These are phyloP conservation scores for Solanum chiquidenum DNA, from an alignment of 257 asterid genomes.

Conservation along the genomic window DNA sequence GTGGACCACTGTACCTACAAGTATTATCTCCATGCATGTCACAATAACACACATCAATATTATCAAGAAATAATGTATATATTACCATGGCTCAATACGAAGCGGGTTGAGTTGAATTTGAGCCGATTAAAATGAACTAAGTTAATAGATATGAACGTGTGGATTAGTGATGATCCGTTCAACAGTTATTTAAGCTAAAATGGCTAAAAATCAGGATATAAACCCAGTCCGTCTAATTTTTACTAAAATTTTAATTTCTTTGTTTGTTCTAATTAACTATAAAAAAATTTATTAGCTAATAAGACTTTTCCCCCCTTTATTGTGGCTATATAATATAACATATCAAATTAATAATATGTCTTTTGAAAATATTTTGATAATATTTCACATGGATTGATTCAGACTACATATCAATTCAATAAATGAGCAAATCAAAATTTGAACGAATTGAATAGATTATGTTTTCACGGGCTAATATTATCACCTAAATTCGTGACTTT, in stretches of 20 bases:
- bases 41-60: background rate
- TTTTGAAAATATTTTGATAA: background rate
- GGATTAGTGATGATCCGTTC: background rate
- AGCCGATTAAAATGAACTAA: rapidly evolving
- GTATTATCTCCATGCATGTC: background rate
- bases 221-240: background rate
- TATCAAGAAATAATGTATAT: no score
- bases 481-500: rapidly evolving
- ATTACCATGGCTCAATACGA: background rate
- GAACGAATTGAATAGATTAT: background rate
- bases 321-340: background rate
- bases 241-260: background rate
- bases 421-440: background rate
- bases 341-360: background rate
- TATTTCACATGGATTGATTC: background rate
- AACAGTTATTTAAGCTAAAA: background rate
- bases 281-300: background rate
- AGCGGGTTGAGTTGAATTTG: background rate
- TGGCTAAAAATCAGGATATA: background rate
- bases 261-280: background rate
- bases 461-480: background rate
- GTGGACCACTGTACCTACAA: background rate
- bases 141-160: background rate
- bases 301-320: no score
- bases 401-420: background rate